phyloP scores from a whole-genome alignment of 2,329 filamentous ascomycete genomes.

The Thermomyces lanuginosus region DNA sequence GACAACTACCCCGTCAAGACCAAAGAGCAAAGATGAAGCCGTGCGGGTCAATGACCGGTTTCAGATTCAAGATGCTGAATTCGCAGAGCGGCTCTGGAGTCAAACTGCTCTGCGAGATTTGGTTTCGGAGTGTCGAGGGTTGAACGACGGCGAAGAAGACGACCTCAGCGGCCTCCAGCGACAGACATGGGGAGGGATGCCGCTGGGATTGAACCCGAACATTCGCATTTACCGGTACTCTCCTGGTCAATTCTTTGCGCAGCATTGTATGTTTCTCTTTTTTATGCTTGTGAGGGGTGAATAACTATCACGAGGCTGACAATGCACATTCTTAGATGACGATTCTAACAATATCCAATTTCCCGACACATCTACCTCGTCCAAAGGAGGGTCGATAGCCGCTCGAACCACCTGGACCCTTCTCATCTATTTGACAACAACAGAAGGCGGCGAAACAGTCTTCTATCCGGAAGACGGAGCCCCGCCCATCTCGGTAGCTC shows the following conservation, averaged over 20 bases:
- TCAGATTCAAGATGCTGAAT: slow-evolving; percentile 58
- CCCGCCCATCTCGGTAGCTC: slow-evolving; percentile 50
- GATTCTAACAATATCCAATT: slow-evolving; percentile 62
- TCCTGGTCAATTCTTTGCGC: slow-evolving; percentile 77
- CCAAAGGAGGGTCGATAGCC: slow-evolving; percentile 25
- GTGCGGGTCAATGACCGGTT: slow-evolving; percentile 79
- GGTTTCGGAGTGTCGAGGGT: slow-evolving; percentile 20
- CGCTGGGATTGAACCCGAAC: slow-evolving; percentile 72
- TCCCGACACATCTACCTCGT: slow-evolving; percentile 27
- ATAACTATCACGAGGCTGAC: slow-evolving; percentile 4
- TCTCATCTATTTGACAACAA: slow-evolving; percentile 73
- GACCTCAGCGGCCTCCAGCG: slow-evolving; percentile 8
- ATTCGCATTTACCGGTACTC: slow-evolving; percentile 80
- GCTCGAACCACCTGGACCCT: slow-evolving; percentile 81
- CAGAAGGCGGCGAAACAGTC: slow-evolving; percentile 73
- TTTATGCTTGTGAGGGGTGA: neutral
- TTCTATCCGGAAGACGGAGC: slow-evolving; percentile 57
- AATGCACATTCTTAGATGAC: slow-evolving; percentile 48
- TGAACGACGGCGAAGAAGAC: slow-evolving; percentile 10
- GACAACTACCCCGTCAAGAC: slow-evolving; percentile 59
- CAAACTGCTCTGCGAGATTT: slow-evolving; percentile 57
- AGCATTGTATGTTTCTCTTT: slow-evolving; percentile 53
- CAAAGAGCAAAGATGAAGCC: slow-evolving; percentile 58
- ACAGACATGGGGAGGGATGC: slow-evolving; percentile 50
- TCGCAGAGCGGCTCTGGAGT: slow-evolving; percentile 62